Evolutionary conservation across 495 filamentous ascomycete genomes (phyloP).

Genomic region (Neurospora sp.): DNA sequence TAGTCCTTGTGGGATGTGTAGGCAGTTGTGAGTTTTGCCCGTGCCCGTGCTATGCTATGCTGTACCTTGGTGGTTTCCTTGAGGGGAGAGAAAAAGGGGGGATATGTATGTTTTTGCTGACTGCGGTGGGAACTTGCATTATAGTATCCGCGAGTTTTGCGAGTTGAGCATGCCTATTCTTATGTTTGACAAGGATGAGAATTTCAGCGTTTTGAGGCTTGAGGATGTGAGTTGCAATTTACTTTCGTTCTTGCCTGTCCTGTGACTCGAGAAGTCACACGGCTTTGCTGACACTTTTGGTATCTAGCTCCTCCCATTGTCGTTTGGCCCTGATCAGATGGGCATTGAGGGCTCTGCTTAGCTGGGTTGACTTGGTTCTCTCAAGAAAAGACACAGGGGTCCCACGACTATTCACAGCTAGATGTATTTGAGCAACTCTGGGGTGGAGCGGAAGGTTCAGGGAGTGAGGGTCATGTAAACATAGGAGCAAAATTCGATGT

Average conservation of each 20-base stretch:
- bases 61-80: neutral
- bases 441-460: neutral
- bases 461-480: neutral
- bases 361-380: neutral
- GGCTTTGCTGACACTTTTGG: neutral
- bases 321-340: constrained; percentile 58
- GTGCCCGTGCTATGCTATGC: too few relatives aligned
- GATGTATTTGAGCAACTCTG: neutral
- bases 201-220: constrained; percentile 60
- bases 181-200: constrained; percentile 74
- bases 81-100: neutral
- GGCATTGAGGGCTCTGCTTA: constrained; percentile 4
- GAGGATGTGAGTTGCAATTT: constrained; percentile 46
- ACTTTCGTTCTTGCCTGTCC: constrained; percentile 9
- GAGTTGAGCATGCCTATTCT: constrained; percentile 61
- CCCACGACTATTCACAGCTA: neutral
- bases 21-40: constrained; percentile 40
- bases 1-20: constrained; percentile 64
- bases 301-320: constrained; percentile 54
- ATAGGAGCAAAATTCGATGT: neutral
- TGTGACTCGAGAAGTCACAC: neutral
- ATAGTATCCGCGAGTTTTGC: constrained; percentile 73
- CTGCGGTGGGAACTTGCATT: constrained; percentile 6
- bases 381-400: neutral
- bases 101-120: neutral